phyloP scores from a whole-genome alignment of 1,284 basidiomycete species.

The Melanopsichium pennsylvanicum region DNA sequence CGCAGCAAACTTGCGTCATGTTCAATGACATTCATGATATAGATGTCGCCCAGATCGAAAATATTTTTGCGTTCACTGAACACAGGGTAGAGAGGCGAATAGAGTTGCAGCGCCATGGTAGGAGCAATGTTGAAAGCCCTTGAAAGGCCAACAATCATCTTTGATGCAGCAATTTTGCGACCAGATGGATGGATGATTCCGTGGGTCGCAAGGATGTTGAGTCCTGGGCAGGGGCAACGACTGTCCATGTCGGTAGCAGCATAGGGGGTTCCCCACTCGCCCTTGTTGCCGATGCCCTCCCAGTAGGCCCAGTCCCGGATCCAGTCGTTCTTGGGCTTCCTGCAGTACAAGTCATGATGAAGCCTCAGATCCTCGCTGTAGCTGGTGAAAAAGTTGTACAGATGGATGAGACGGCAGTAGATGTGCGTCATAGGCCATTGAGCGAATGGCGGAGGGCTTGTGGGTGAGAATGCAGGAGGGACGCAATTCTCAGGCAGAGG shows the following conservation, averaged over 20 bases:
- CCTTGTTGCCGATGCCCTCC: constrained; percentile 35
- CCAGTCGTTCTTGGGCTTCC: constrained; percentile 40
- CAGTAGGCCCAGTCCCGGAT: constrained; percentile 42
- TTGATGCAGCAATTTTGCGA: constrained; percentile 21
- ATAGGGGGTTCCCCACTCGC: constrained; percentile 30
- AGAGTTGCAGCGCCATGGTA: constrained; percentile 46
- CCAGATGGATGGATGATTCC: constrained; percentile 30
- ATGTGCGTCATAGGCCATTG: constrained; percentile 35
- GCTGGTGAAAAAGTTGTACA: constrained; percentile 24
- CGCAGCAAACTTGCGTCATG: constrained; percentile 37
- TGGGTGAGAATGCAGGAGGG: constrained; percentile 34
- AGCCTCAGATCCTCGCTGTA: constrained; percentile 22
- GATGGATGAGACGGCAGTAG: constrained; percentile 35
- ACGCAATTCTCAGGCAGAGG: constrained; percentile 22
- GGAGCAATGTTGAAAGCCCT: constrained; percentile 42
- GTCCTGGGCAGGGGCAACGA: constrained; percentile 34
- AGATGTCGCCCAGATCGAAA: constrained; percentile 26
- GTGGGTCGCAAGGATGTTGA: constrained; percentile 36
- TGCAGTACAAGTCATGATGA: constrained; percentile 26
- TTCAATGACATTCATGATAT: constrained; percentile 33
- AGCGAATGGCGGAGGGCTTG: constrained; percentile 31
- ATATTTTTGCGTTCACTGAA: constrained; percentile 22
- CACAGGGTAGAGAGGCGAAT: constrained; percentile 33
- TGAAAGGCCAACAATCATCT: constrained; percentile 29
- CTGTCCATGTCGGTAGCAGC: constrained; percentile 27